Evolutionary conservation across 345 rosid species (phyloP), one percentile per base, ranked within the genome.

Genomic region (Syzygium aromaticum): DNA sequence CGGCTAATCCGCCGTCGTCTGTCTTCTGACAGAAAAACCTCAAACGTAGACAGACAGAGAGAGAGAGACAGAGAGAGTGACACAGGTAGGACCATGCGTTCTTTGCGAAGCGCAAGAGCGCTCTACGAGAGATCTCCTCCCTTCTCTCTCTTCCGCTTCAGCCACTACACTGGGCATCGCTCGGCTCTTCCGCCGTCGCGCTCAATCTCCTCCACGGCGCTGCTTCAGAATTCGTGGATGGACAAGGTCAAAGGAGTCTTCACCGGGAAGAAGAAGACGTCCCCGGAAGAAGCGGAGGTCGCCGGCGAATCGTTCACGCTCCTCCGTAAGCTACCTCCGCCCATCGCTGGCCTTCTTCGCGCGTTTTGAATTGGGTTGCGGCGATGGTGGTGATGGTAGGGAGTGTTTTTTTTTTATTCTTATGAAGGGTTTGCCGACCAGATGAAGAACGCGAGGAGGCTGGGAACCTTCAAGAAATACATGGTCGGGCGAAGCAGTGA

Each of bases 401-500:
- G 82, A 73, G 14, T 73, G 6, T 73, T 64, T 64, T 9, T 33
- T 67, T 63, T 22, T 56, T 57, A 23, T 57, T 57, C 4, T 57
- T 61, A n/a, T 5, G 49, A 73, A 95, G 99, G 91, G 27, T 98
- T 95, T 85, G 98, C 99, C 3, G 97, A 96, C 91, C 94, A 92
- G 89, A 73, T 98, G 93, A 94, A 92, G 92, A 94, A 93, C 77
- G 96, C 98, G 25, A 92, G 92, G 85, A 93, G 88, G 84, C 86
- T 96, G 88, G 97, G 97, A 77, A 91, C 93, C 8, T 95, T 95
- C 77, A 95, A 98, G 93, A 91, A 95, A 59, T 95, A 91, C 88
- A 89, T 98, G 7, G 96, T 94, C 25, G 98, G 99, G 67, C 90
- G 99, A 86, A 95, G 97, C 90, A 98, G 99, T 23, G 95, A 95